Evolutionary conservation across 768 basidiomycete genomes (phyloP), one percentile per base, ranked within the genome.

Genomic region (Amanita subjunquillea): DNA sequence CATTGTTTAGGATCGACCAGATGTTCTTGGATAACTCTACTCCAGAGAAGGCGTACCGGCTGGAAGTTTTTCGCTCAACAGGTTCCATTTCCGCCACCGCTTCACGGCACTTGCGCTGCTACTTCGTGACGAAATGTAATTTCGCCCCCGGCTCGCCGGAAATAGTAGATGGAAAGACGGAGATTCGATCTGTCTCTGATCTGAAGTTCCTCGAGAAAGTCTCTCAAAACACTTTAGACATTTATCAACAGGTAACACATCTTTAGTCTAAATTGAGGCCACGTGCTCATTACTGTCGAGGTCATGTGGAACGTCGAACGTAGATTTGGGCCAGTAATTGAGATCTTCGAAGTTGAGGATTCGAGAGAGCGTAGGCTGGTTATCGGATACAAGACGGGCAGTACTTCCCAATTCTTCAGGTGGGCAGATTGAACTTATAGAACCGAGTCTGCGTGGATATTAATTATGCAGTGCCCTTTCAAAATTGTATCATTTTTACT

Each of bases 401-500:
- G 87, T 10, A 96, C 95, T 9, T 80, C 80, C 48, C 76, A 75
- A 52, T 88, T 85, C 73, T 89, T 88, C 72, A 91, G 85, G 82
- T 80, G 59, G 32, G 60, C 37, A 17, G 13, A 46, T 8, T 7
- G 44, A 17, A 32, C 15, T 2, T 51, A 5, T 48, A 6, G 43
- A 37, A 27, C 0, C 32, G 9, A 8, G 44, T 27, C 27, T 17
- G 22, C 34, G 46, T 27, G 48, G 51, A 43, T 46, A 42, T 29
- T 32, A 46, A 53, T 20, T 50, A 45, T 48, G 55, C 50, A 86
- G 91, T 58, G 91, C 93, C 8, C 76, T 98, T 20, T 92, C 89
- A 48, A 95, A 94, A 62, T 77, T 99, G 3, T 98, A 98, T 71
- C 95, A 98, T 67, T 98, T 89, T 70, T 98, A 98, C 70, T 85